Evolutionary conservation across 2,329 filamentous ascomycete genomes (phyloP).

Genomic region (Macrophomina phaseolina): DNA sequence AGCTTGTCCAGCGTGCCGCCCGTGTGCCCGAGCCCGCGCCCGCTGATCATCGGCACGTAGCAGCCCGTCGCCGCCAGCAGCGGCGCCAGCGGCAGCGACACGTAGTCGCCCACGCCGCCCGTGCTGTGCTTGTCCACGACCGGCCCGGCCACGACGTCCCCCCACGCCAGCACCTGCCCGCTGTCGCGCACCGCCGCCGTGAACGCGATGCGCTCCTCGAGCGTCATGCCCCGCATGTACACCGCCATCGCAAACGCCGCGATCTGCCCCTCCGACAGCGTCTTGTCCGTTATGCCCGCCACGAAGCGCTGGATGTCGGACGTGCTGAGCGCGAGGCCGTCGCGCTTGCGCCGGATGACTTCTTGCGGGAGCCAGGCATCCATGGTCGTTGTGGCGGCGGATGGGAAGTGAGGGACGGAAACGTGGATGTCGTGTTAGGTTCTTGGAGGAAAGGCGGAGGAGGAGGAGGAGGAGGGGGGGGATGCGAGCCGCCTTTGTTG

Average conservation of each 20-base stretch:
- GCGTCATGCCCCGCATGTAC: constrained; percentile 24
- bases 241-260: constrained; percentile 28
- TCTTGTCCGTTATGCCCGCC: constrained; percentile 17
- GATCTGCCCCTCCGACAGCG: constrained; percentile 25
- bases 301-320: constrained; percentile 27
- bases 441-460: background rate
- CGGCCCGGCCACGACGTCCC: constrained; percentile 1
- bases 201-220: constrained; percentile 27
- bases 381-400: background rate
- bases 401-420: background rate
- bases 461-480: background rate
- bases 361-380: constrained; percentile 28
- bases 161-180: constrained; percentile 20
- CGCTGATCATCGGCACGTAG: constrained; percentile 27
- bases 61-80: constrained; percentile 25
- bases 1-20: constrained; percentile 28
- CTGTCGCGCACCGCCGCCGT: constrained; percentile 25
- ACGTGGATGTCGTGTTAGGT: background rate
- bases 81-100: constrained; percentile 25
- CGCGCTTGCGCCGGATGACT: constrained; percentile 28
- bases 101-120: constrained; percentile 38
- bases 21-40: constrained; percentile 26
- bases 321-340: constrained; percentile 23
- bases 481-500: background rate
- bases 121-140: constrained; percentile 28